phyloP scores from a whole-genome alignment of 106 monocot genomes.

The Allium cepa region DNA sequence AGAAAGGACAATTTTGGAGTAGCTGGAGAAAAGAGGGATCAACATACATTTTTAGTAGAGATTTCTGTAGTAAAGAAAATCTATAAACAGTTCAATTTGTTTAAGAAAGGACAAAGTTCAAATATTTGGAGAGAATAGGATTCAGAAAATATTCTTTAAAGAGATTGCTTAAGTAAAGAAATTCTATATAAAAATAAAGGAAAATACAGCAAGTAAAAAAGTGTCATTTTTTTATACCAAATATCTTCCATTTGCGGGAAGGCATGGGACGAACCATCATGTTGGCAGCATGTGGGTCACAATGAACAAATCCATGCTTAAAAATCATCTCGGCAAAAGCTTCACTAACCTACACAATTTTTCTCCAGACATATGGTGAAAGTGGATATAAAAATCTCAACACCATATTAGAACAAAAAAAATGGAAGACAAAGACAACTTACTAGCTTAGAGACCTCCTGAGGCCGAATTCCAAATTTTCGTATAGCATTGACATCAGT shows the following conservation, averaged over 20 bases:
- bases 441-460: slow-evolving; percentile 81
- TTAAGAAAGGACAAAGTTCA: too few species aligned
- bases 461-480: slow-evolving; percentile 49
- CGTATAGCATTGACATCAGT: slow-evolving; percentile 68
- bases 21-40: too few species aligned
- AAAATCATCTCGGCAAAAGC: slow-evolving; percentile 94
- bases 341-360: slow-evolving; percentile 50
- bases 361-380: slow-evolving; percentile 1
- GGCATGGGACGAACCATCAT: slow-evolving; percentile 88
- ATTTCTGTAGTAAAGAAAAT: too few species aligned
- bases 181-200: background rate
- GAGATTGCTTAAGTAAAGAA: too few species aligned
- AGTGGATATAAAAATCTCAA: background rate
- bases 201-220: background rate
- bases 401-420: background rate
- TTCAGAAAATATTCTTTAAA: too few species aligned
- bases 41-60: too few species aligned
- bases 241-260: slow-evolving; percentile 32
- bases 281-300: slow-evolving; percentile 98
- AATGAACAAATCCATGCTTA: slow-evolving; percentile 98
- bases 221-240: slow-evolving; percentile 30
- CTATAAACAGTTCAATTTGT: too few species aligned
- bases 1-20: too few species aligned
- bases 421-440: slow-evolving; percentile 4
- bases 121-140: too few species aligned